Evolutionary conservation across 179 eudicot species (phyloP).

Genomic region (Gypsophila paniculata): DNA sequence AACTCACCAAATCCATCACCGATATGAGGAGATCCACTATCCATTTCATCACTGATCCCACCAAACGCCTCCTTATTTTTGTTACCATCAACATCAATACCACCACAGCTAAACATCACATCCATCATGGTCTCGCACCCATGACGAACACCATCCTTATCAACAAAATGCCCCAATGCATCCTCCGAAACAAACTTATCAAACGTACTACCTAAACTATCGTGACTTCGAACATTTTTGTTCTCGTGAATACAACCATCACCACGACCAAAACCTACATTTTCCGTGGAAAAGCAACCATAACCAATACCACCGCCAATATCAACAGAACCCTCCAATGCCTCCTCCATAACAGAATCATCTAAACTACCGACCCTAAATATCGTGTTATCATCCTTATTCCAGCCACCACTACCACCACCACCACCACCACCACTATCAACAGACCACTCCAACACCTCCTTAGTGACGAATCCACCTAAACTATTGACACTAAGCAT

Average conservation of each 20-base stretch:
- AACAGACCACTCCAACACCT: no score
- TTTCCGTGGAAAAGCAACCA: conserved; percentile 17
- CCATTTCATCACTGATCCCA: conserved; percentile 32
- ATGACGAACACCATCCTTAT: conserved; percentile 19
- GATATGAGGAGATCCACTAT: conserved; percentile 38
- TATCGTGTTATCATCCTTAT: conserved; percentile 23
- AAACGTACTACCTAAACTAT: conserved; percentile 1
- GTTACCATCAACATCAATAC: conserved; percentile 2
- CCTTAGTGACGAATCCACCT: not conserved
- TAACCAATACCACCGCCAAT: conserved; percentile 21
- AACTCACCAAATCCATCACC: conserved; percentile 12
- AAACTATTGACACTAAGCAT: no score
- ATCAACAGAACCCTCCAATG: conserved; percentile 10
- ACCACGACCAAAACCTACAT: conserved; percentile 16
- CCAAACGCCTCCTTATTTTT: not conserved
- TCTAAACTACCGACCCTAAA: conserved; percentile 14
- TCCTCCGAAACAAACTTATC: not conserved
- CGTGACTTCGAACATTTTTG: not conserved
- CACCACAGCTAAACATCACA: conserved; percentile 14
- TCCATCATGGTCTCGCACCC: conserved; percentile 17
- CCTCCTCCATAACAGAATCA: not conserved
- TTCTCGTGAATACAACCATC: conserved; percentile 13
- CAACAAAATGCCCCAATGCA: conserved; percentile 14
- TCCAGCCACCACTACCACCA: not conserved
- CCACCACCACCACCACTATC: no score